phyloP scores from a whole-genome alignment of 371 early-diverging fungal species.

The Mortierella sp. region DNA sequence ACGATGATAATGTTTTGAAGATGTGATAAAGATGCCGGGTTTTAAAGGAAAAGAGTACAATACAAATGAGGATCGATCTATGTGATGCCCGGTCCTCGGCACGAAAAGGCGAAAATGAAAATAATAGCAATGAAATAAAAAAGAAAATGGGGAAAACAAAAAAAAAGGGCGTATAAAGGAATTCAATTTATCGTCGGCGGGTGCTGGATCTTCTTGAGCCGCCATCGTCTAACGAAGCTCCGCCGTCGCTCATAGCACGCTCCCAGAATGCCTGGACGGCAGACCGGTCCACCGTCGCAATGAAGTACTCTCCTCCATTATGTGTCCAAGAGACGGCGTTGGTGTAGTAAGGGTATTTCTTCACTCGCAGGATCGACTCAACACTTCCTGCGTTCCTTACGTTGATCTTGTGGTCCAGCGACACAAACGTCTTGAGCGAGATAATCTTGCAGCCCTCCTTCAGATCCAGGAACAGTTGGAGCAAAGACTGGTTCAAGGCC shows the following conservation, averaged over 20 bases:
- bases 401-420: constrained; percentile 80
- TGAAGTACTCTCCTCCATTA: constrained; percentile 88
- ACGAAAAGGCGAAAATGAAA: neutral
- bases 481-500: constrained; percentile 83
- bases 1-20: neutral
- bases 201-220: constrained; percentile 27
- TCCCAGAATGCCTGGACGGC: constrained; percentile 74
- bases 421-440: constrained; percentile 85
- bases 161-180: too few relatives aligned
- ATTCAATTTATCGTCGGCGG: constrained; percentile 26
- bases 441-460: constrained; percentile 92
- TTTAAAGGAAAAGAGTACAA: neutral
- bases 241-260: constrained; percentile 38
- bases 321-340: constrained; percentile 95
- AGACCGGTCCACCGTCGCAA: constrained; percentile 86
- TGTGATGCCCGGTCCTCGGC: constrained; percentile 3
- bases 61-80: constrained; percentile 15
- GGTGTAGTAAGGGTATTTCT: constrained; percentile 81
- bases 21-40: neutral
- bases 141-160: neutral
- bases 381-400: constrained; percentile 83
- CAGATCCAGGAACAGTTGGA: constrained; percentile 89
- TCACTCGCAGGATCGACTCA: constrained; percentile 86
- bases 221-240: constrained; percentile 28
- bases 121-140: neutral